These are phyloP conservation scores for Nothophaeocryptopus gaeumannii DNA, from an alignment of 2,329 filamentous ascomycete genomes.

Conservation along the genomic window DNA sequence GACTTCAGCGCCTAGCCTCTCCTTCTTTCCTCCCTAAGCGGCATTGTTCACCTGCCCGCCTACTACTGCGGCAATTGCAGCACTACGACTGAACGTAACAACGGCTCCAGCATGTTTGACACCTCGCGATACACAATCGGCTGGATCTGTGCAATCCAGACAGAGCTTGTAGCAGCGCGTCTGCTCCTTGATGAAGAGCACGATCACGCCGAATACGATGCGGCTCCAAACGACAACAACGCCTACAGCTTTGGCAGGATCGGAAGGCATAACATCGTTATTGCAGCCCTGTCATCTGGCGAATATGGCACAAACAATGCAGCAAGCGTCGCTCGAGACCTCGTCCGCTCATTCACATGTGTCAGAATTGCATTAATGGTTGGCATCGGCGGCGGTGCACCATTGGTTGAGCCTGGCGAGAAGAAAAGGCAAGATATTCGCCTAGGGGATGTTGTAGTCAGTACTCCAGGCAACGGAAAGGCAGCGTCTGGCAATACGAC, in stretches of 20 bases:
- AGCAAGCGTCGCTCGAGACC: slow-evolving; percentile 20
- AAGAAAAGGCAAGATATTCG: slow-evolving; percentile 23
- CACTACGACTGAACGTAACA: no score
- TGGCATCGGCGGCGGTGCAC: slow-evolving; percentile 16
- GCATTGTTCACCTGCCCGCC: no score
- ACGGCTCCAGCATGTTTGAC: no score
- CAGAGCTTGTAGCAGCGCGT: slow-evolving; percentile 7
- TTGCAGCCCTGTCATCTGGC: slow-evolving; percentile 24
- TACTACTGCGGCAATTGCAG: no score
- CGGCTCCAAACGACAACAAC: slow-evolving; percentile 14
- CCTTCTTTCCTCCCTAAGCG: no score
- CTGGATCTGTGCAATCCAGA: slow-evolving; percentile 11
- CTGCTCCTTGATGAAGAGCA: slow-evolving; percentile 14
- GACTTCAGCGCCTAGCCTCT: no score
- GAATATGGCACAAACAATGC: slow-evolving; percentile 21
- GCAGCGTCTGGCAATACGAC: slow-evolving; percentile 31
- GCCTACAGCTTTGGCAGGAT: slow-evolving; percentile 19
- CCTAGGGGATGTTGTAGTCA: slow-evolving; percentile 31
- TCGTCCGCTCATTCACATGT: slow-evolving; percentile 20
- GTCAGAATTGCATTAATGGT: slow-evolving; percentile 21
- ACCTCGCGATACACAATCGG: slow-evolving; percentile 16
- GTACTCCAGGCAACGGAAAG: slow-evolving; percentile 18
- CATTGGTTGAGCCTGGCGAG: no score
- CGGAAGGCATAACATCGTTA: slow-evolving; percentile 26
- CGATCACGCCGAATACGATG: background rate